These are phyloP conservation scores for Colletotrichum chlorophyti DNA, from an alignment of 2,329 filamentous ascomycete genomes.

Conservation along the genomic window DNA sequence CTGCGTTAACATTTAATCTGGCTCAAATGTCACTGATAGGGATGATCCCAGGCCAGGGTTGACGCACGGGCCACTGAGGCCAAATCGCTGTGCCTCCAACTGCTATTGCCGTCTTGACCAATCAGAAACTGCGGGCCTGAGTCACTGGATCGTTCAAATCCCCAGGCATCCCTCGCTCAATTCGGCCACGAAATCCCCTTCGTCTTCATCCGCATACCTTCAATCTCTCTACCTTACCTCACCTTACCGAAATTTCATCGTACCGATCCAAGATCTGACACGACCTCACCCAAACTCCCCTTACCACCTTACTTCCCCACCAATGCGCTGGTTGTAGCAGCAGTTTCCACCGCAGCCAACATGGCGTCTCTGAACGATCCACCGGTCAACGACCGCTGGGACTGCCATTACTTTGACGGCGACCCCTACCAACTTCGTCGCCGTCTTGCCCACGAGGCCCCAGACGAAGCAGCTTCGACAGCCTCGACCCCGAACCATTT, in stretches of 20 bases:
- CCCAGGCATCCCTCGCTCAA: slow-evolving; percentile 27
- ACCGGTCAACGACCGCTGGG: slow-evolving; percentile 12
- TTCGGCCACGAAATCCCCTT: neutral
- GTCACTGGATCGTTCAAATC: slow-evolving; percentile 26
- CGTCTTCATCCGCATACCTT: slow-evolving; percentile 17
- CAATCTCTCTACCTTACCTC: neutral
- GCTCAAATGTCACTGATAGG: neutral
- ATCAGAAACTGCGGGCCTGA: slow-evolving; percentile 1
- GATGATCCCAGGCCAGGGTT: neutral
- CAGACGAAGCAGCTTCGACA: too few relatives aligned
- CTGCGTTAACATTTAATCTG: slow-evolving; percentile 13
- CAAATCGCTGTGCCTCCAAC: slow-evolving; percentile 27
- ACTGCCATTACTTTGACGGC: slow-evolving; percentile 9
- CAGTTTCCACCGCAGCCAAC: neutral
- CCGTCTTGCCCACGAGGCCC: neutral
- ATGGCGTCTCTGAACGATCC: slow-evolving; percentile 7
- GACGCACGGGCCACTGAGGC: slow-evolving; percentile 27
- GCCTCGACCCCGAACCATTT: neutral
- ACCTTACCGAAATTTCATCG: neutral
- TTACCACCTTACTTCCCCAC: neutral
- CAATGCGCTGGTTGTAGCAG: slow-evolving; percentile 26
- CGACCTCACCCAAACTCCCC: neutral
- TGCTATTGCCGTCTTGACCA: too few relatives aligned
- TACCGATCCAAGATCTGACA: neutral
- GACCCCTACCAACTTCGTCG: neutral